Evolutionary conservation across 192 early-diverging fungal genomes (phyloP), one percentile per base, ranked within the genome.

Genomic region (Martensiomyces pterosporus): DNA sequence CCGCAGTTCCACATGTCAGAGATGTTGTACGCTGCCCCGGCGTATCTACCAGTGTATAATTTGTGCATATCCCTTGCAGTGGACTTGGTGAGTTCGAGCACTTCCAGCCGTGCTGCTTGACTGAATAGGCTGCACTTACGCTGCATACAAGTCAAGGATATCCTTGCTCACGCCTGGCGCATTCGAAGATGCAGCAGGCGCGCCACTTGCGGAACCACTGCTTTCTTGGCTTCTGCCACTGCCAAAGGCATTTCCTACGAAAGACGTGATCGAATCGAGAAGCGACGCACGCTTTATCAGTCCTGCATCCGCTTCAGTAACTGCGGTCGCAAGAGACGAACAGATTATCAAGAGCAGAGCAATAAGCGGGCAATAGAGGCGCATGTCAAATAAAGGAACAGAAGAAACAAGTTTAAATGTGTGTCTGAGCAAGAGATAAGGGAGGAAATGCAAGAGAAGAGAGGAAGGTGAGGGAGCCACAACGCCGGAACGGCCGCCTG

Each of bases 91-190:
- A 47, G 9, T 13, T 34, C 46, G 10, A 36, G 33, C 2, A 19
- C 36, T 21, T 25, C 18, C 24, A 18, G 36, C 13, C 15, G 24
- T 17, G 24, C 24, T 34, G 26, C n/a, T 37, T 24, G 14, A 49
- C 10, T 3, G 21, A 14, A 21, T 67, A 67, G 21, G 64, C 52
- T 9, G 64, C 64, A 4, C 64, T 57, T 67, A 67, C 3, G 64
- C 51, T 0, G 64, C 64, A 27, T 60, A 67, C 14, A 67, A 13
- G 15, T 55, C 38, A 4, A 67, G 21, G 19, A 42, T 55, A 3
- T 16, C 16, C 24, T 40, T 34, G 9, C 35, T 32, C 0, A 55
- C n/a, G 4, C 22, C 53, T 5, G 44, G 35, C 21, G 33, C 15
- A 24, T 38, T 40, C 4, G 25, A 15, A 13, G 19, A 29, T 26